A percentile compares a stretch with the other conserved stretches of the same genome.
Conservation (phyloP, 2,329 filamentous ascomycete species). For the Claviceps arundinis region DNA sequence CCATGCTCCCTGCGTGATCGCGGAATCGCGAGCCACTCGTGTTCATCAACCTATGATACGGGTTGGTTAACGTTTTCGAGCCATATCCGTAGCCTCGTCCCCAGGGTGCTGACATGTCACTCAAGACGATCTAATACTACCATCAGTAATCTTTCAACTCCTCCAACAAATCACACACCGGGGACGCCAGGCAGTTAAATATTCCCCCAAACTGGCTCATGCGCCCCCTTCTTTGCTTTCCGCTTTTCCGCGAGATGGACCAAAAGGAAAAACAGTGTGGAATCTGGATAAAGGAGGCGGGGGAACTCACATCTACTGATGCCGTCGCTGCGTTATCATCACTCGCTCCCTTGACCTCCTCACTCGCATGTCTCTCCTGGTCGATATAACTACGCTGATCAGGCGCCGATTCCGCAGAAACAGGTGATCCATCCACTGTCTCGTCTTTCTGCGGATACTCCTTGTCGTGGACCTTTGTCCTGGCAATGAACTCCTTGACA, state of each 20-base stretch:
- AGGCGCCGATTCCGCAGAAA: conserved; percentile 15
- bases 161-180: not conserved
- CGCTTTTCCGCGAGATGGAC: not conserved
- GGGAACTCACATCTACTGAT: conserved; percentile 49
- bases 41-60: conserved; percentile 98
- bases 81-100: conserved; percentile 16
- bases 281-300: too few species aligned
- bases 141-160: not conserved
- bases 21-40: conserved; percentile 77
- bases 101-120: conserved; percentile 99
- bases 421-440: conserved; percentile 4
- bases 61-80: conserved; percentile 62
- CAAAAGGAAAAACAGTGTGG: not conserved
- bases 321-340: conserved; percentile 9
- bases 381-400: conserved; percentile 51
- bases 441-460: not conserved
- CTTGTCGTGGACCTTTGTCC: conserved; percentile 28
- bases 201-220: not conserved
- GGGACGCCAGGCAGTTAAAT: not conserved
- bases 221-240: not conserved
- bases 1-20: conserved; percentile 92
- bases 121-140: conserved; percentile 58
- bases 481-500: conserved; percentile 62
- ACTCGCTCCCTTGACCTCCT: conserved; percentile 10
- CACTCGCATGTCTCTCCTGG: conserved; percentile 35